Base-by-base conservation (phyloP, 345 rosid genomes). In the Erysimum cheiranthoides region DNA sequence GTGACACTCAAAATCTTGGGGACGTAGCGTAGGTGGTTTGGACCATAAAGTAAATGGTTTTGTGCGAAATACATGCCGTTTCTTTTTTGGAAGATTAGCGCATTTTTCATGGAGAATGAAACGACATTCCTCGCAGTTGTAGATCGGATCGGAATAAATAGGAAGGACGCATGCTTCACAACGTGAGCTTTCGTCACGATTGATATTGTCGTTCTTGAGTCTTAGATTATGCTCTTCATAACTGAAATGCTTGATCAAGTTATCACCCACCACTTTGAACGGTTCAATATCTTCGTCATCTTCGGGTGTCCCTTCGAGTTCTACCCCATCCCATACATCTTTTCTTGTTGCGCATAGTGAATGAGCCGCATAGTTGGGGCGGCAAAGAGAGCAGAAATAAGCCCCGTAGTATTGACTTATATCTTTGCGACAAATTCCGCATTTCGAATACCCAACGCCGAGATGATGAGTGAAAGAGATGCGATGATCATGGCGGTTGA, bases 161-260 rank as follows among this genome's bases (percentile, higher is more conserved):
- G 70, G 58, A 47, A 21, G 70, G 8, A 66, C 58, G 8, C 70
- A 66, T 10, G 70, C 70, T 49, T 34, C 34, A 14, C 70, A 66
- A 11, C 58, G 57, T 18, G 17, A 21, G 32, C 17, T 35, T 31
- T 66, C 18, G 38, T 66, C 31, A 34, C 30, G 45, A 12, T 16
- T 18, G 47, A 10, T 31, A 2, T 4, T 12, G 43, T 49, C 42
- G 6, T 18, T 11, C 6, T 66, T 17, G 56, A 66, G 17, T 34
- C 45, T 34, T 31, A 66, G 57, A 16, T 66, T 50, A 7, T 66
- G 70, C 12, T 47, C 43, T 32, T 66, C 58, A 18, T 66, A 45
- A 34, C 45, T 66, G 8, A 66, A 66, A 49, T 66, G 58, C 3
- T 66, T 66, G 28, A 66, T 66, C 45, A 66, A 49, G 58, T 66